Conservation (phyloP, 1,139 yeast genomes). For the Geotrichum fermentans region DNA sequence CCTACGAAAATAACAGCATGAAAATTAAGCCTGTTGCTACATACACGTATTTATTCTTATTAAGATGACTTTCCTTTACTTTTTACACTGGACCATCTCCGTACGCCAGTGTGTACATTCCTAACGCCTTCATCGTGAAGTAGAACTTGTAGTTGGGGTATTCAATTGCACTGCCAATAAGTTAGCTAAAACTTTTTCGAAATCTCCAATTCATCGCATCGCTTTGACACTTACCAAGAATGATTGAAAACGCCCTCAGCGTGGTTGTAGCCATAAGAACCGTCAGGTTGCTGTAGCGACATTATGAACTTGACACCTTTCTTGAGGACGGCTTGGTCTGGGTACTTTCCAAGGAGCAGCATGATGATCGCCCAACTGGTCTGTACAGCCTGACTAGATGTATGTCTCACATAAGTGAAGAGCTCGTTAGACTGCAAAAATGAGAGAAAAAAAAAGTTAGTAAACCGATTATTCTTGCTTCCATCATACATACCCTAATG, state of each 20-base stretch:
- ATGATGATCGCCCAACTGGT: conserved; percentile 93
- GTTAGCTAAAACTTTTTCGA: background rate
- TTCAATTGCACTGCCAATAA: conserved; percentile 63
- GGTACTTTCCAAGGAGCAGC: conserved; percentile 73
- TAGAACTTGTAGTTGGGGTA: conserved; percentile 89
- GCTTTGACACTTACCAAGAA: conserved; percentile 44
- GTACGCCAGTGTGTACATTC: conserved; percentile 49
- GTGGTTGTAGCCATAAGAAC: conserved; percentile 83
- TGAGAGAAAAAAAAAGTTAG: background rate
- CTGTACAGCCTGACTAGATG: conserved; percentile 71
- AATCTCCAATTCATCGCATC: too few species aligned
- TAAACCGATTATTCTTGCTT: too few species aligned
- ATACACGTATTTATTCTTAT: background rate
- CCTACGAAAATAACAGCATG: background rate
- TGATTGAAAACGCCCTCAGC: conserved; percentile 97
- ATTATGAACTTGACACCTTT: conserved; percentile 62
- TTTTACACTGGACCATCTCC: conserved; percentile 20
- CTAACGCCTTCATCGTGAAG: conserved; percentile 90
- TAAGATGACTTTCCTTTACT: background rate
- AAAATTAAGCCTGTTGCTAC: background rate
- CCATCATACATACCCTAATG: conserved; percentile 36
- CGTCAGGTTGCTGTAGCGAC: conserved; percentile 62
- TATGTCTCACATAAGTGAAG: conserved; percentile 66
- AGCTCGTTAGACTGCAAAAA: conserved; percentile 59
- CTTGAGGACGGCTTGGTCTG: conserved; percentile 57